These are phyloP conservation scores for Microsporum ferrugineum DNA, from an alignment of 2,329 filamentous ascomycete species.

Conservation along the genomic window DNA sequence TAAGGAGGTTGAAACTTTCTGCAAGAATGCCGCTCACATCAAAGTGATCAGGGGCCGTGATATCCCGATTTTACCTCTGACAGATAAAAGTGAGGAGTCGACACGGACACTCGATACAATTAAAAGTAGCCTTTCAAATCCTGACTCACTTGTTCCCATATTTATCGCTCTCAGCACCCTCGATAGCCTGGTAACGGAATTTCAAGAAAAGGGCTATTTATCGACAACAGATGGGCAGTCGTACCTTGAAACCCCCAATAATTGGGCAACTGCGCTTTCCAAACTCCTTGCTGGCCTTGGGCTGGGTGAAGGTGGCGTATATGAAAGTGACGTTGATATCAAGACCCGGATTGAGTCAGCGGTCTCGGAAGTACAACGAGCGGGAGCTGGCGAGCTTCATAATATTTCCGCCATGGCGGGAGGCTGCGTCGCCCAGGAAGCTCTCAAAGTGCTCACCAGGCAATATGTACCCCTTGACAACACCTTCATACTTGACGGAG, in stretches of 20 bases:
- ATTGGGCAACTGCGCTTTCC: conserved; percentile 20
- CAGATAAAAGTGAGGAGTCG: conserved; percentile 26
- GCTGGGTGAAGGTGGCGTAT: conserved; percentile 29
- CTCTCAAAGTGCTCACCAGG: conserved; percentile 67
- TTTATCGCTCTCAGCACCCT: conserved; percentile 52
- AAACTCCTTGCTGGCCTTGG: conserved; percentile 13
- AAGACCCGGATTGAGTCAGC: conserved; percentile 44
- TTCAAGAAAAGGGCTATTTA: conserved; percentile 32
- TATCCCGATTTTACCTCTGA: conserved; percentile 39
- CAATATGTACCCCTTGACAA: conserved; percentile 56
- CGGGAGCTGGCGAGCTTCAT: conserved; percentile 76
- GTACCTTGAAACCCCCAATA: conserved; percentile 24
- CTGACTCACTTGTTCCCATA: conserved; percentile 53
- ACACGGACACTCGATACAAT: conserved; percentile 35
- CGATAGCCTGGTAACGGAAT: conserved; percentile 41
- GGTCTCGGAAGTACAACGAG: conserved; percentile 59
- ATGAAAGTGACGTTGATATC: conserved; percentile 31
- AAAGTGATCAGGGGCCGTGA: conserved; percentile 64
- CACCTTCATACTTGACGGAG: conserved; percentile 52
- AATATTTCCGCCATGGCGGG: conserved; percentile 81
- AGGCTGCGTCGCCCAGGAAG: conserved; percentile 91
- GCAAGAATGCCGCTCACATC: conserved; percentile 88
- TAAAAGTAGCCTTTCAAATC: conserved; percentile 31
- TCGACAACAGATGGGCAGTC: conserved; percentile 7
- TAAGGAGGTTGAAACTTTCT: conserved; percentile 78